Evolutionary conservation across 371 early-diverging fungal species (phyloP).

Genomic region (Mucor lusitanicus): DNA sequence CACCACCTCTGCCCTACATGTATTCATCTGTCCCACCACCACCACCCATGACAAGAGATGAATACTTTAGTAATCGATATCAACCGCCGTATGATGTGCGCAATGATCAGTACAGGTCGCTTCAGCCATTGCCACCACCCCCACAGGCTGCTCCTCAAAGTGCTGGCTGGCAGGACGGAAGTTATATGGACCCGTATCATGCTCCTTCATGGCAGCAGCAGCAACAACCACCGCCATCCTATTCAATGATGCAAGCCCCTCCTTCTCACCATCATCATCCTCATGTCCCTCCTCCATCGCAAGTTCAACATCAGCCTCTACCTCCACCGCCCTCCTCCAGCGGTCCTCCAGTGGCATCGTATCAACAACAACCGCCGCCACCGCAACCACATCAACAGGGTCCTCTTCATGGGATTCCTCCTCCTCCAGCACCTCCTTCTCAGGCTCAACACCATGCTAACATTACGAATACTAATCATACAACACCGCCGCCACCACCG

Average conservation of each 20-base stretch:
- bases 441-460: neutral
- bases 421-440: conserved; percentile 2
- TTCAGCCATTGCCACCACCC: neutral
- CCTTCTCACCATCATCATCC: neutral
- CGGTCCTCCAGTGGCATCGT: neutral
- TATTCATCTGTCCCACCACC: conserved; percentile 8
- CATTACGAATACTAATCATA: conserved; percentile 1
- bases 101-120: neutral
- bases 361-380: conserved; percentile 1
- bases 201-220: conserved; percentile 54
- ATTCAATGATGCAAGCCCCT: neutral
- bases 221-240: conserved; percentile 25
- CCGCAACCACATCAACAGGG: conserved; percentile 7
- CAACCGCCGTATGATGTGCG: neutral
- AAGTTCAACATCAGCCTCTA: neutral
- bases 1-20: conserved; percentile 23
- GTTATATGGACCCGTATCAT: conserved; percentile 13
- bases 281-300: neutral
- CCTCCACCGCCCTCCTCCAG: neutral
- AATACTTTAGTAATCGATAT: conserved; percentile 9
- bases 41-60: conserved; percentile 6
- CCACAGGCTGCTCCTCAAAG: neutral
- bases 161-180: neutral
- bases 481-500: neutral
- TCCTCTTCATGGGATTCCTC: neutral